Base-by-base conservation (phyloP, 2,329 filamentous ascomycete genomes). In the Thermomyces lanuginosus region DNA sequence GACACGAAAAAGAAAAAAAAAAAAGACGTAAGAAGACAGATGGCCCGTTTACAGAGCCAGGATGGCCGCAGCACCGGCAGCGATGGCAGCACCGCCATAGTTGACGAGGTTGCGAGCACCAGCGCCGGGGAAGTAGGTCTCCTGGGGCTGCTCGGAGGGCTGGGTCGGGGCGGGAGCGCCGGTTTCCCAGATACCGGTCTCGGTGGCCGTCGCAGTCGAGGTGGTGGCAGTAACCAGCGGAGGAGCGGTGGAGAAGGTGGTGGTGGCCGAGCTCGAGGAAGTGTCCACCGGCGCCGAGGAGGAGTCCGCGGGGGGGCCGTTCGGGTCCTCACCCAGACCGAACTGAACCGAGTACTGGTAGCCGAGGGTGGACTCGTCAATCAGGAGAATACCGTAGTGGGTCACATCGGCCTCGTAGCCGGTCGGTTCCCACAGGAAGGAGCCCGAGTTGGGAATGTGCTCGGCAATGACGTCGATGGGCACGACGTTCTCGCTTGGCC, bases 261-360 rank as follows among this genome's bases (percentile, higher is more conserved):
- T 26, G 24, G 24, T 26, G n/a, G 24, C 13, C 8, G 24, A 18
- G 21, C 26, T 29, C 7, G 12, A 13, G 27, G 30, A 21, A 21
- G 24, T 25, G n/a, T 24, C 21, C 6, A 27, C 29, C 19, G 36
- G 29, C 12, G 31, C 24, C 5, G 24, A 14, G 21, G 32, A 22
- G 12, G 32, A 22, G 17, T 33, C 19, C 25, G 33, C 22, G 20
- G 31, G 21, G 12, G 29, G 44, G 30, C 13, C 17, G 16, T 13
- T 20, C 15, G 14, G 23, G 18, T 18, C 27, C 13, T 27, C 31
- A 8, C 29, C 27, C 53, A 75, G 60, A 41, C 69, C 69, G 55
- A 73, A 73, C 48, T 73, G 68, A 32, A 64, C 66, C 22, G 62
- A 64, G 52, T 61, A 70, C 46, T 74, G 69, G 61, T 68, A 74